Evolutionary conservation across 2,329 filamentous ascomycete genomes (phyloP).

Genomic region (Clonostachys byssicola): DNA sequence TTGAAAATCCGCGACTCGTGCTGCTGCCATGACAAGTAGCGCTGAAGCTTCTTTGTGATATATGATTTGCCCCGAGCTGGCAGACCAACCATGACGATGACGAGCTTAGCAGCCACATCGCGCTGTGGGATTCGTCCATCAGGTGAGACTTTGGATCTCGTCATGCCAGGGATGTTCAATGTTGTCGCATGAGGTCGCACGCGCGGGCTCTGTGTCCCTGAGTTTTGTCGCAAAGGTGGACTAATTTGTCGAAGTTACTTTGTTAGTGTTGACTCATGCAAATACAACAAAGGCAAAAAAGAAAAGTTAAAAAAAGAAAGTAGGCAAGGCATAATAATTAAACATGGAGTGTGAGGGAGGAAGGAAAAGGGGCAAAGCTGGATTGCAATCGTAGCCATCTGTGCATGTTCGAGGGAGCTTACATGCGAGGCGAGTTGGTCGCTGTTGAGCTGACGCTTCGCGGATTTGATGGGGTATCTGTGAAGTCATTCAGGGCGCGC

Average conservation of each 20-base stretch:
- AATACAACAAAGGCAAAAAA: not conserved
- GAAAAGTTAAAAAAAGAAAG: not conserved
- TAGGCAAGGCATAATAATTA: not conserved
- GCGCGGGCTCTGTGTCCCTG: slow-evolving; percentile 72
- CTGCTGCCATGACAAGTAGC: slow-evolving; percentile 96
- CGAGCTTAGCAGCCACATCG: slow-evolving; percentile 92
- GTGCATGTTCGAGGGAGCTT: slow-evolving; percentile 18
- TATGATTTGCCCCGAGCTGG: slow-evolving; percentile 96
- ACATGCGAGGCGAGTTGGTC: slow-evolving; percentile 55
- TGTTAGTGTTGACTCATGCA: slow-evolving; percentile 8
- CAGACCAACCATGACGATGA: slow-evolving; percentile 97
- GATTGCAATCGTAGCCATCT: not conserved
- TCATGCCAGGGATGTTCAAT: slow-evolving; percentile 94
- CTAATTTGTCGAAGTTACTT: slow-evolving; percentile 30
- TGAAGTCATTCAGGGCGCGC: slow-evolving; percentile 35
- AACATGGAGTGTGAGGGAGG: not conserved
- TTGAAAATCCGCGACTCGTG: slow-evolving; percentile 97
- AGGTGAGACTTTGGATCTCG: slow-evolving; percentile 89
- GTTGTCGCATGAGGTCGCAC: slow-evolving; percentile 84
- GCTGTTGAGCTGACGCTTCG: slow-evolving; percentile 56
- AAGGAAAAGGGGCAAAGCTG: not conserved
- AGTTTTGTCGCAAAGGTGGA: slow-evolving; percentile 67
- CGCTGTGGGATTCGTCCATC: slow-evolving; percentile 91
- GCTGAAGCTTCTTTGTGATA: slow-evolving; percentile 95
- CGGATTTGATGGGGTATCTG: slow-evolving; percentile 51